Evolutionary conservation across 768 basidiomycete genomes (phyloP).

Genomic region (Boletus sp.): DNA sequence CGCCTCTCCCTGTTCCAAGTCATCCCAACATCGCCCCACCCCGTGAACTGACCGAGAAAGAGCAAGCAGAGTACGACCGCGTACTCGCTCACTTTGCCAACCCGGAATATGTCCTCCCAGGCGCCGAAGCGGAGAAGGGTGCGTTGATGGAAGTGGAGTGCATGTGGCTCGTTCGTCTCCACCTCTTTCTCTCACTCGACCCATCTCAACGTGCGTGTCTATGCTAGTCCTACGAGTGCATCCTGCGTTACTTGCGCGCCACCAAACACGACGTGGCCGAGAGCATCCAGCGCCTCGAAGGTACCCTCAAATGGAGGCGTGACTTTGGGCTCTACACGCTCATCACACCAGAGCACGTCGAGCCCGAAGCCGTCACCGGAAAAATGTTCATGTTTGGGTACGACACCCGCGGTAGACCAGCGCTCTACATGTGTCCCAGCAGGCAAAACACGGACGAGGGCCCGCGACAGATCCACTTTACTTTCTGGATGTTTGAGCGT

Average conservation of each 20-base stretch:
- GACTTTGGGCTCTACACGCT: conserved; percentile 70
- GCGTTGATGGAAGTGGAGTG: conserved; percentile 61
- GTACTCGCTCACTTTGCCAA: conserved; percentile 59
- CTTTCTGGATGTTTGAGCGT: conserved; percentile 77
- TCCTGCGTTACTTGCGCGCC: conserved; percentile 75
- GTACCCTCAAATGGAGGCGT: conserved; percentile 74
- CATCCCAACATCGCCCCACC: conserved; percentile 32
- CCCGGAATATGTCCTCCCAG: conserved; percentile 51
- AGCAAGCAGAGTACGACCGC: conserved; percentile 48
- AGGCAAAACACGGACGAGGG: conserved; percentile 77
- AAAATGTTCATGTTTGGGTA: conserved; percentile 79
- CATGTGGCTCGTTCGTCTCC: conserved; percentile 64
- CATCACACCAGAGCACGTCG: conserved; percentile 59
- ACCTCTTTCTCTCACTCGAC: neutral
- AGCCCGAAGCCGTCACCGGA: conserved; percentile 79
- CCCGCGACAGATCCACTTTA: conserved; percentile 65
- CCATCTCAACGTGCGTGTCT: neutral
- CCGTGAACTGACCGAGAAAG: conserved; percentile 37
- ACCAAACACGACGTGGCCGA: conserved; percentile 64
- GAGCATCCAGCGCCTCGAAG: conserved; percentile 65
- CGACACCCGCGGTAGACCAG: conserved; percentile 63
- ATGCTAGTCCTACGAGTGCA: conserved; percentile 59
- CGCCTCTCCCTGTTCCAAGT: conserved; percentile 25
- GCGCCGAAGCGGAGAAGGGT: conserved; percentile 37
- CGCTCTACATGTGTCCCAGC: conserved; percentile 61